Evolutionary conservation across 495 filamentous ascomycete genomes (phyloP).

Genomic region (Xylaria cubensis): DNA sequence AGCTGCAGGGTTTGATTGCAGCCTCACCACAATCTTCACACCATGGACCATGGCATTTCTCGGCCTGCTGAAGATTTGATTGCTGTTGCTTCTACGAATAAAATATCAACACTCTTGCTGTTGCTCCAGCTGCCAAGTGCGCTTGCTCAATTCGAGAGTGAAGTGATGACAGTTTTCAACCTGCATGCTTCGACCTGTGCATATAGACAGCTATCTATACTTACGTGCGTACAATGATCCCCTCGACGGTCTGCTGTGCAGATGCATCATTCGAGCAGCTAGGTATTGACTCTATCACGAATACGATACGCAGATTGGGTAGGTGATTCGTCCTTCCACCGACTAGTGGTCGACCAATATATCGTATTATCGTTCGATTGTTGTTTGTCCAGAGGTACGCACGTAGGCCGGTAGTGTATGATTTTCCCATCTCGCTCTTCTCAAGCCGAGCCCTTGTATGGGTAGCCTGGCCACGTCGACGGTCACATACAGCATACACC

Average conservation of each 20-base stretch:
- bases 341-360: neutral
- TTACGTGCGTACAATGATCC: constrained; percentile 1
- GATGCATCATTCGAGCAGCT: constrained; percentile 20
- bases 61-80: neutral
- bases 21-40: constrained; percentile 18
- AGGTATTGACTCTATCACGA: neutral
- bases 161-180: constrained; percentile 6
- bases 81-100: constrained; percentile 2
- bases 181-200: constrained; percentile 18
- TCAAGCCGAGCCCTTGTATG: neutral
- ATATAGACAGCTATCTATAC: neutral
- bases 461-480: constrained; percentile 25
- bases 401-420: neutral
- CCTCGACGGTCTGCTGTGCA: constrained; percentile 12
- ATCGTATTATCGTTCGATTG: constrained; percentile 8
- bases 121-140: neutral
- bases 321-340: neutral
- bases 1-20: constrained; percentile 27
- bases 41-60: constrained; percentile 11
- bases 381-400: neutral
- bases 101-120: constrained; percentile 7
- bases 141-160: neutral
- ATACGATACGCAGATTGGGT: constrained; percentile 9
- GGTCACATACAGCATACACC: constrained; percentile 21
- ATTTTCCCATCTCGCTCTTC: neutral